Evolutionary conservation across 1,139 yeast species (phyloP), one percentile per base, ranked within the genome.

Genomic region (Hemisphaericaspora xylanilytica): DNA sequence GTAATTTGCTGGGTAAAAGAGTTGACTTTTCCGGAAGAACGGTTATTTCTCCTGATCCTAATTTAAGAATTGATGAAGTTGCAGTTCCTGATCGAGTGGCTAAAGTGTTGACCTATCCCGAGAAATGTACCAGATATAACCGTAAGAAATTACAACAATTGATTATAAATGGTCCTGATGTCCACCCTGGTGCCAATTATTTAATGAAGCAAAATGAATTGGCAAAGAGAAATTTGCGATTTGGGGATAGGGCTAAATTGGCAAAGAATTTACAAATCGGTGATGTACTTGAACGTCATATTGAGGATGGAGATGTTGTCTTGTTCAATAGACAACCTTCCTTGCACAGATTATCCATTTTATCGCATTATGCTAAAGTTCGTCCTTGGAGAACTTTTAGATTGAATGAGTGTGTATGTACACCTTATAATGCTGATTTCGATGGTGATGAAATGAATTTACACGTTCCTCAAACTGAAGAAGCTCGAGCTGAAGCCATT

Each of bases 361-460:
- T 94, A 49, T 85, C 97, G 2, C 99, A 94, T 70, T 89, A 84
- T 61, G 99, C 97, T 34, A 90, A 88, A 56, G 82, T 94, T 52
- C 78, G 96, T 52, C 98, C 98, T 1, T 94, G 98, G 98, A 78
- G 98, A 69, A 94, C 99, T 1, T 87, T 94, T 68, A 75, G 99
- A 51, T 75, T 94, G 52, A 94, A 94, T 58, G 99, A 94, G 64
- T 94, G 99, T 84, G 98, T 92, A 12, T 94, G 99, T 71, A 92
- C 98, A 0, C 98, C 98, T 2, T 94, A 92, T 66, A 94, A 94
- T 63, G 99, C 99, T 31, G 99, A 94, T 77, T 94, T 94, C 58
- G 99, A 94, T 64, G 99, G 99, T 63, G 99, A 94, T 65, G 99
- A 94, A 65, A 94, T 94, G 99, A 94, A 94, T 62, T 73, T 94